Base-by-base conservation (phyloP, 352 stramenopile genomes). In the Thalassiosira mediterranea region DNA sequence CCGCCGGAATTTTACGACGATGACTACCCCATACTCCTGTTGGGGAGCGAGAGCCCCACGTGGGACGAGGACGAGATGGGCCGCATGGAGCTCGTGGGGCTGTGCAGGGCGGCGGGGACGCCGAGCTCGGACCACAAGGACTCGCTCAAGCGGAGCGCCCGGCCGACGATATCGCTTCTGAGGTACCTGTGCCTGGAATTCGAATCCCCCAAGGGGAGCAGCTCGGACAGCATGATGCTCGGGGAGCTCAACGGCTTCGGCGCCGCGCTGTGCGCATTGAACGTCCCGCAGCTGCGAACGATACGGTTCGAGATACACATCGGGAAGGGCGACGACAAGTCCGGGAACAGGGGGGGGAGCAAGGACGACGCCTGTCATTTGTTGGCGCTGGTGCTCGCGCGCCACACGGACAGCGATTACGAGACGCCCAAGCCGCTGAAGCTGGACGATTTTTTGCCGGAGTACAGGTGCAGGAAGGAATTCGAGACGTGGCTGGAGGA, bases 1-100 rank as follows among this genome's bases (percentile, higher is more conserved):
- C 47, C 76, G 8, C 84, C 87, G 0, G 87, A 93, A 79, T 90
- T 93, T 63, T 93, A 90, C 62, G 87, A 93, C 54, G 87, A 93
- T 63, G 87, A 93, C 57, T 82, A 90, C 65, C 71, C 76, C 1
- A 37, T 93, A 0, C 42, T 93, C 0, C 65, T 91, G 13, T 56
- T 93, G 44, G 87, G 87, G 63, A 83, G 59, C 47, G 68, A 83
- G 19, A 78, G 76, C 58, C 79, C 84, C 3, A 61, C 75, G 3
- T 67, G 76, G n/a, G 74, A 88, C n/a, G 83, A 88, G n/a, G 84
- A 86, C 4, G 76, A 89, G 52, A 63, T 76, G 29, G 29, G 57
- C 1, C 52, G 64, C 13, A 62, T 72, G 29, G 61, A 21, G 4
- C 71, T 88, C 7, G 80, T 84, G 19, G 87, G 87, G 3, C 53